These are phyloP conservation scores for Prunus mongolica DNA, from an alignment of 306 rosid species.

Conservation along the genomic window DNA sequence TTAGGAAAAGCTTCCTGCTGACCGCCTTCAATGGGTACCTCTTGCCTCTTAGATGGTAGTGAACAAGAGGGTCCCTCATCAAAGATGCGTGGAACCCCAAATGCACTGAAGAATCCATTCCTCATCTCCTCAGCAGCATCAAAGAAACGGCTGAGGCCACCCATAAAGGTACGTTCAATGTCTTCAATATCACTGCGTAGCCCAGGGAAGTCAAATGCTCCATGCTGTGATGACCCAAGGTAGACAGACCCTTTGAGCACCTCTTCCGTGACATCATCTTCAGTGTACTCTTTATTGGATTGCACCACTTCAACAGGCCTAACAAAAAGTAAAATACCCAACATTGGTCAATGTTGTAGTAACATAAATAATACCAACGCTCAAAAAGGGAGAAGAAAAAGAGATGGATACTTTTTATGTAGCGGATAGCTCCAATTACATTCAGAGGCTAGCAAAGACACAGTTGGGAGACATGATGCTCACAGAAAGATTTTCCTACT, in stretches of 20 bases:
- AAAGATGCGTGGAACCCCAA: constrained; percentile 40
- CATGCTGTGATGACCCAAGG: constrained; percentile 40
- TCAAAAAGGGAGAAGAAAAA: not conserved
- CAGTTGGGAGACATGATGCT: not conserved
- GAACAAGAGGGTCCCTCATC: constrained; percentile 49
- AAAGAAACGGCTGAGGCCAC: constrained; percentile 53
- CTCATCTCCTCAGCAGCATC: constrained; percentile 74
- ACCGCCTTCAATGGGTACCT: constrained; percentile 51
- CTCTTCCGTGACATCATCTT: constrained; percentile 72
- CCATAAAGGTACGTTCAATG: constrained; percentile 49
- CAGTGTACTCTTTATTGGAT: constrained; percentile 74
- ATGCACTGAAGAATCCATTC: constrained; percentile 46
- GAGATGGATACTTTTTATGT: not conserved
- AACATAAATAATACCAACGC: not conserved
- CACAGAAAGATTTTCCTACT: not conserved
- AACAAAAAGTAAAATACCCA: not conserved
- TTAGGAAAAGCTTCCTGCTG: constrained; percentile 34
- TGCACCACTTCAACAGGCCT: constrained; percentile 81
- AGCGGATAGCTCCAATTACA: not conserved
- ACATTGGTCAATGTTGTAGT: not conserved
- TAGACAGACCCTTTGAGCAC: constrained; percentile 49
- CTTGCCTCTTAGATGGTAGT: constrained; percentile 39
- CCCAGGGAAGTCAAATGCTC: constrained; percentile 65
- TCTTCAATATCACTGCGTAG: constrained; percentile 60
- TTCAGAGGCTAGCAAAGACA: not conserved